A percentile compares a stretch with the other conserved stretches of the same genome.
Evolutionary conservation across 441 rosid genomes (phyloP).

Genomic region (Brassica balearica): DNA sequence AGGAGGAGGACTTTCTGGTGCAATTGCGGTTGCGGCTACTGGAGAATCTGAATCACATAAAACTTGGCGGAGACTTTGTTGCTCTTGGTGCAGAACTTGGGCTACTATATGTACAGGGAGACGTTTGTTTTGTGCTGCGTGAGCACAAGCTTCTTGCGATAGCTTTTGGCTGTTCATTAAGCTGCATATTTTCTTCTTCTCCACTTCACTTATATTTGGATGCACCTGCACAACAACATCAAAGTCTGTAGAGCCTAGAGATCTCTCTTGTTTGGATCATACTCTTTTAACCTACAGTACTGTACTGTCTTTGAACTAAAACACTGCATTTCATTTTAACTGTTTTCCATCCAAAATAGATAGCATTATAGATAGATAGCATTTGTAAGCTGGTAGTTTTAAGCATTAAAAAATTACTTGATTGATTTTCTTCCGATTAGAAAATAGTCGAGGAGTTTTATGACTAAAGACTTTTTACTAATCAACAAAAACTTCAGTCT

Average conservation of each 20-base stretch:
- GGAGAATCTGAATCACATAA: constrained; percentile 50
- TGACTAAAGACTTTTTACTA: not conserved
- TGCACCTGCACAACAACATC: constrained; percentile 52
- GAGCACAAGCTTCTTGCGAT: constrained; percentile 66
- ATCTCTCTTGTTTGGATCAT: not conserved
- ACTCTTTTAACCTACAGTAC: not conserved
- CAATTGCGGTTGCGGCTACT: constrained; percentile 43
- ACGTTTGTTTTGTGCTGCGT: constrained; percentile 67
- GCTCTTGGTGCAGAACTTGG: constrained; percentile 81
- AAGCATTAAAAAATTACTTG: not conserved
- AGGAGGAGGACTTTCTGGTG: constrained; percentile 46
- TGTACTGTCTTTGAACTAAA: constrained; percentile 1
- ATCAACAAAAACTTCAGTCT: not conserved
- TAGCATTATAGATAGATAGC: no score
- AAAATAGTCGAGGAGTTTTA: not conserved
- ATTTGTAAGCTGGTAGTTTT: no score
- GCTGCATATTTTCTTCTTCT: constrained; percentile 72
- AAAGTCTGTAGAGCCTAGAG: not conserved
- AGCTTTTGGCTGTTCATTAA: constrained; percentile 71
- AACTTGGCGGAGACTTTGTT: constrained; percentile 74
- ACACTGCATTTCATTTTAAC: not conserved
- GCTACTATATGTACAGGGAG: constrained; percentile 70
- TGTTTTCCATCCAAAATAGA: not conserved
- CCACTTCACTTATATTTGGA: constrained; percentile 62
- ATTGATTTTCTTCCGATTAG: not conserved